Evolutionary conservation across 2,329 filamentous ascomycete species (phyloP).

Genomic region (Fusarium oligoseptatum): DNA sequence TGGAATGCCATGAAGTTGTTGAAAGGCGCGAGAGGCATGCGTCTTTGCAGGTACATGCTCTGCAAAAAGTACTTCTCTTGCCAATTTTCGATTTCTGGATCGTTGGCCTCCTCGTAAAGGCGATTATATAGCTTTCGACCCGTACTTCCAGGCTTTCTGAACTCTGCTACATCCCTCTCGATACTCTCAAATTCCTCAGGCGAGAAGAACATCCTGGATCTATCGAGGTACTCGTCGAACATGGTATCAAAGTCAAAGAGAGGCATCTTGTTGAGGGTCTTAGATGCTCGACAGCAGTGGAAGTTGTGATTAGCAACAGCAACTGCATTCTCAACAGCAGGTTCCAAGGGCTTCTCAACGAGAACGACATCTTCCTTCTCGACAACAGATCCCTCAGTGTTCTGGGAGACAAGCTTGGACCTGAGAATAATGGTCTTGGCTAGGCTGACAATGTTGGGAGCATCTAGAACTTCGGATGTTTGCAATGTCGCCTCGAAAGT

Average conservation of each 20-base stretch:
- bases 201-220: conserved; percentile 22
- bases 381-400: not conserved
- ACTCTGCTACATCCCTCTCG: conserved; percentile 17
- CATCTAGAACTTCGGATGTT: conserved; percentile 28
- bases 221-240: conserved; percentile 24
- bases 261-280: conserved; percentile 21
- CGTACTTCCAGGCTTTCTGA: conserved; percentile 13
- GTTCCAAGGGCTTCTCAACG: not conserved
- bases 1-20: conserved; percentile 30
- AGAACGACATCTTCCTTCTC: conserved; percentile 8
- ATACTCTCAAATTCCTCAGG: conserved; percentile 18
- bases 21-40: conserved; percentile 27
- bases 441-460: conserved; percentile 18
- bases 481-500: conserved; percentile 28
- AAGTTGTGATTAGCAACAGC: conserved; percentile 18
- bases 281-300: conserved; percentile 22
- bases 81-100: conserved; percentile 29
- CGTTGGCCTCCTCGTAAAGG: conserved; percentile 17
- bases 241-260: conserved; percentile 23
- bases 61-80: conserved; percentile 23
- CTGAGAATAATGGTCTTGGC: conserved; percentile 23
- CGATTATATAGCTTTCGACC: conserved; percentile 24
- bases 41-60: conserved; percentile 26
- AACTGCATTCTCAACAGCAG: not conserved
- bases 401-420: conserved; percentile 18